Conservation (phyloP, 2,329 filamentous ascomycete genomes). For the Arthrobotrys conoides region DNA sequence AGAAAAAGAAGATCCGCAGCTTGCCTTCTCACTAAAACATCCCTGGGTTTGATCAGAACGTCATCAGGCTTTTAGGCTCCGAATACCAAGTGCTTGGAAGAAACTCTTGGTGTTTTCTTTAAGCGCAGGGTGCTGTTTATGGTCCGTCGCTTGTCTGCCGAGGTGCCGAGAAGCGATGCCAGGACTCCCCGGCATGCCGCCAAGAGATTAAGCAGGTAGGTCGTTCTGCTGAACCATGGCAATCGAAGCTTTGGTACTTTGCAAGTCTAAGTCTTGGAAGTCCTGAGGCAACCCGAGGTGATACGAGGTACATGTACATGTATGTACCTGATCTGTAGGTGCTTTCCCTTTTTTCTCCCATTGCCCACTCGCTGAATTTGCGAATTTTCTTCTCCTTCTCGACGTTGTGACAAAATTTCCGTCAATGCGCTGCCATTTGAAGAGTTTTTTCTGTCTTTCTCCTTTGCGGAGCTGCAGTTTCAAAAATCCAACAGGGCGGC, state of each 20-base stretch:
- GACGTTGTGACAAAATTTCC: conserved; percentile 1
- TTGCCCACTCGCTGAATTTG: neutral
- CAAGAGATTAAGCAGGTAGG: conserved; percentile 47
- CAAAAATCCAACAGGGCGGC: conserved; percentile 27
- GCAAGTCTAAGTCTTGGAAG: conserved; percentile 9
- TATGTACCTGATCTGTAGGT: conserved; percentile 10
- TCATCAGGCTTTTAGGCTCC: conserved; percentile 53
- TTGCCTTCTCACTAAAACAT: conserved; percentile 18
- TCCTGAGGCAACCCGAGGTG: conserved; percentile 3
- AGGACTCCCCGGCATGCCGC: conserved; percentile 22
- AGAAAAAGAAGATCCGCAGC: conserved; percentile 9
- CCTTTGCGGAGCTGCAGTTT: neutral
- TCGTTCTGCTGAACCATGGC: conserved; percentile 23
- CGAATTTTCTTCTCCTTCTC: neutral
- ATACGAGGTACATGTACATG: conserved; percentile 29
- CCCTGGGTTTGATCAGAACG: conserved; percentile 18
- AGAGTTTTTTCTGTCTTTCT: neutral
- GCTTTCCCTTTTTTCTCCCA: neutral
- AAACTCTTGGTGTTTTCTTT: conserved; percentile 32
- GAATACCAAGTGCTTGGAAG: conserved; percentile 47
- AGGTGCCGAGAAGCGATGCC: conserved; percentile 47
- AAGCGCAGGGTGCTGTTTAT: conserved; percentile 43
- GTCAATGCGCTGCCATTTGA: neutral
- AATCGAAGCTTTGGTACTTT: conserved; percentile 25
- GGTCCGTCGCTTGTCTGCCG: conserved; percentile 46